These are phyloP conservation scores for Capsella bursapastoris DNA, from an alignment of 345 rosid genomes.

Conservation along the genomic window DNA sequence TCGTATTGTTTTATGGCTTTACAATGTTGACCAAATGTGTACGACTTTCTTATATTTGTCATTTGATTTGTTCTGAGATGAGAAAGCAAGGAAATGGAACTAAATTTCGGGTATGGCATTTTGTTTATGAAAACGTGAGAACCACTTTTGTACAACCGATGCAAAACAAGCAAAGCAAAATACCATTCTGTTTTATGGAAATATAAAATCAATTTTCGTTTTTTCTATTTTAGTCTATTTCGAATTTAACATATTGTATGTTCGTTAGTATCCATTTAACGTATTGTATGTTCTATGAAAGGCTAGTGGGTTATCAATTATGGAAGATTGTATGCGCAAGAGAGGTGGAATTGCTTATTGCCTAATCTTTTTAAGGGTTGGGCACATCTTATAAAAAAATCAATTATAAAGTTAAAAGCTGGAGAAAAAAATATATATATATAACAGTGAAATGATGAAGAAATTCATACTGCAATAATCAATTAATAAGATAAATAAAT, in stretches of 20 bases:
- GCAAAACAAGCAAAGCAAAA: slow-evolving; percentile 5
- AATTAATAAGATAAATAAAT: too few relatives aligned
- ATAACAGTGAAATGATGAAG: neutral
- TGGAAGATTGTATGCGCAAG: neutral
- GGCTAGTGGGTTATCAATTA: neutral
- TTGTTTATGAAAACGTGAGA: slow-evolving; percentile 15
- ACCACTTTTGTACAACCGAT: slow-evolving; percentile 5
- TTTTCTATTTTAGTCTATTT: neutral
- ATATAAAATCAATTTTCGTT: too few relatives aligned
- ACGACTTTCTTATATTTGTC: slow-evolving; percentile 15
- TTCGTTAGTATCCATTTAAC: neutral
- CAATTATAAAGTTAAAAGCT: neutral
- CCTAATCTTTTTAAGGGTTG: neutral
- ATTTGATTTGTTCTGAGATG: slow-evolving; percentile 5
- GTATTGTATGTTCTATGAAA: neutral
- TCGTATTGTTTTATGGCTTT: neutral
- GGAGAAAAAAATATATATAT: too few relatives aligned
- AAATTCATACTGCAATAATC: neutral
- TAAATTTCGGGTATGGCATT: neutral
- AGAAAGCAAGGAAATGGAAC: neutral
- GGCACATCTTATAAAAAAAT: too few relatives aligned
- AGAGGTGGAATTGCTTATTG: neutral
- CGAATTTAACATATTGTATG: neutral
- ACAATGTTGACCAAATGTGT: slow-evolving; percentile 13
- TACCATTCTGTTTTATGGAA: neutral